phyloP scores from a whole-genome alignment of 2,329 filamentous ascomycete species.

The Xylaria sp. region DNA sequence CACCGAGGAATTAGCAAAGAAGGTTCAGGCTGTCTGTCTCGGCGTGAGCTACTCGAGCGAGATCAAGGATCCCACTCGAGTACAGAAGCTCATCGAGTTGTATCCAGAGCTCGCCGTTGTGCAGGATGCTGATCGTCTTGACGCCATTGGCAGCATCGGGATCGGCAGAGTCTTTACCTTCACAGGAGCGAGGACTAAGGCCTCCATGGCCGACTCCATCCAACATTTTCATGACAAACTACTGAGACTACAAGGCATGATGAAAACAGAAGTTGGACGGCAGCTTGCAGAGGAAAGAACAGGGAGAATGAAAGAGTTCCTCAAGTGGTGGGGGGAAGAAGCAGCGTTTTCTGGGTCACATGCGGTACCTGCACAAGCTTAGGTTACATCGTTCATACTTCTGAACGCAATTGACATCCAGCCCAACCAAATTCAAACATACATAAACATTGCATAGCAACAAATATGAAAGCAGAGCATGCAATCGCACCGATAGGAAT shows the following conservation, averaged over 20 bases:
- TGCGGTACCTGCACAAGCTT: conserved; percentile 40
- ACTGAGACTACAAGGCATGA: conserved; percentile 69
- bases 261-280: conserved; percentile 69
- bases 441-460: background rate
- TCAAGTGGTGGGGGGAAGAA: conserved; percentile 69
- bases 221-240: conserved; percentile 83
- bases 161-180: conserved; percentile 83
- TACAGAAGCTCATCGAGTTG: conserved; percentile 67
- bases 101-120: conserved; percentile 84
- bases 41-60: conserved; percentile 84
- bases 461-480: background rate
- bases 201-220: conserved; percentile 71
- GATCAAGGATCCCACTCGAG: conserved; percentile 68
- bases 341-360: conserved; percentile 41
- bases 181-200: conserved; percentile 69
- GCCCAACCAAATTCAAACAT: background rate
- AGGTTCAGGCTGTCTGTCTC: conserved; percentile 76
- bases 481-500: background rate
- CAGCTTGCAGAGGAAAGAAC: conserved; percentile 64
- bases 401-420: background rate
- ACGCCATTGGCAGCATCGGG: conserved; percentile 88
- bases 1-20: conserved; percentile 65
- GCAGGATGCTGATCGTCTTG: conserved; percentile 92
- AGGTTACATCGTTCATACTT: background rate
- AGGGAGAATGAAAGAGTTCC: conserved; percentile 62